Base-by-base conservation (phyloP, 257 asterid species). In the Plantago ovata region DNA sequence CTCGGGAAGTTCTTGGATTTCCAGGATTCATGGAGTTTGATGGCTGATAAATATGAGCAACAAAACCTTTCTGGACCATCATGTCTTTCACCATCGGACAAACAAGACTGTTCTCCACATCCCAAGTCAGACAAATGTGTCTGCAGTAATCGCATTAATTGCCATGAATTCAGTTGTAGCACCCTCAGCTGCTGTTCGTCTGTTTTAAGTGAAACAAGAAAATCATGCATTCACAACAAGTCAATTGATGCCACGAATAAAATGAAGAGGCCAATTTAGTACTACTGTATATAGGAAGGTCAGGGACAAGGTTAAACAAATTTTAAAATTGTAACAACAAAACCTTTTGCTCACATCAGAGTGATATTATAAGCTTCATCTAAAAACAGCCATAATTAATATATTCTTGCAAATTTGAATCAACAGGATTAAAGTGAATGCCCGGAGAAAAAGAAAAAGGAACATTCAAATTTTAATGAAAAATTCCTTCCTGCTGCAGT, bases 141-240 rank as follows among this genome's bases (percentile, higher is more conserved):
- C 36, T 83, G 72, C 62, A 90, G 84, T 64, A 90, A 78, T 75
- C 85, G 76, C 68, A 90, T 58, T 60, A 90, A 75, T 65, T 90
- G 98, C 98, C 94, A 90, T 16, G 95, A 81, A 78, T 90, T 90
- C 60, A 87, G 66, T 69, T 90, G 84, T 60, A 87, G 72, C 62
- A 85, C 59, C 76, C 86, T 87, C 63, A 87, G 81, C 66, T 67
- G 71, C 53, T 81, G 85, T 58, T 87, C 89, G 65, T 72, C 96
- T 90, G 84, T 62, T 65, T 77, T 15, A 32, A 24, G 59, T 58
- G 66, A 62, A 68, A 47, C 54, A 61, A 13, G 24, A 72, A 47
- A 69, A 36, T 58, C 41, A 70, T 15, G 28, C 39, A 55, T 38
- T 38, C 62, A 41, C 50, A 40, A 60, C 21, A 15, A 46, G n/a